Percentiles rank a stretch among this genome's conserved stretches.
phyloP scores from a whole-genome alignment of 805 yeast species.

The Candida xiaguanensis region DNA sequence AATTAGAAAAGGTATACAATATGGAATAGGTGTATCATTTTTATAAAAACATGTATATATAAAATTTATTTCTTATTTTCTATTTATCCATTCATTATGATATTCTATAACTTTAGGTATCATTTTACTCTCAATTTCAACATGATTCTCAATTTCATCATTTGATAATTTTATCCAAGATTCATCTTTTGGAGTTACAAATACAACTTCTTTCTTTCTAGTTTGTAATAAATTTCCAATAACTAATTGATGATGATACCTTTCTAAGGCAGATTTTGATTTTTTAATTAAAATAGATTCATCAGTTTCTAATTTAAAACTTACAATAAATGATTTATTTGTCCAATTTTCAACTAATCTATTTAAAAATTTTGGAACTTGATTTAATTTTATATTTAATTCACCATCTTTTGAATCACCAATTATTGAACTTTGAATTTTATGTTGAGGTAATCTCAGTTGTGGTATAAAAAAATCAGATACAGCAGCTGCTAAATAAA shows the following conservation, averaged over 20 bases:
- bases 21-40: conserved; percentile 58
- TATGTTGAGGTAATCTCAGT: conserved; percentile 85
- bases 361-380: conserved; percentile 91
- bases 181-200: conserved; percentile 54
- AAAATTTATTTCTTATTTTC: background rate
- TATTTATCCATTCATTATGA: conserved; percentile 62
- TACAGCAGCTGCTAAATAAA: conserved; percentile 95
- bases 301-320: conserved; percentile 94
- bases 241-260: conserved; percentile 91
- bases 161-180: conserved; percentile 51
- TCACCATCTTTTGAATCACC: conserved; percentile 53
- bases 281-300: conserved; percentile 62
- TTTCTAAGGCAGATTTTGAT: conserved; percentile 70
- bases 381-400: conserved; percentile 81
- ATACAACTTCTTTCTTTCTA: conserved; percentile 82
- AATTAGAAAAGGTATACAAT: conserved; percentile 51
- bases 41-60: conserved; percentile 25
- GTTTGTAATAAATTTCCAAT: conserved; percentile 91
- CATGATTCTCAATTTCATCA: conserved; percentile 34
- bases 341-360: conserved; percentile 93
- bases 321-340: conserved; percentile 88
- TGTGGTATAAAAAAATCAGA: conserved; percentile 92
- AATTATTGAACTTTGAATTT: conserved; percentile 73
- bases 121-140: conserved; percentile 75
- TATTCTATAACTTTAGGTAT: conserved; percentile 69